These are phyloP conservation scores for Lolium rigidum DNA, from an alignment of 176 grass and related monocot species.

Conservation along the genomic window DNA sequence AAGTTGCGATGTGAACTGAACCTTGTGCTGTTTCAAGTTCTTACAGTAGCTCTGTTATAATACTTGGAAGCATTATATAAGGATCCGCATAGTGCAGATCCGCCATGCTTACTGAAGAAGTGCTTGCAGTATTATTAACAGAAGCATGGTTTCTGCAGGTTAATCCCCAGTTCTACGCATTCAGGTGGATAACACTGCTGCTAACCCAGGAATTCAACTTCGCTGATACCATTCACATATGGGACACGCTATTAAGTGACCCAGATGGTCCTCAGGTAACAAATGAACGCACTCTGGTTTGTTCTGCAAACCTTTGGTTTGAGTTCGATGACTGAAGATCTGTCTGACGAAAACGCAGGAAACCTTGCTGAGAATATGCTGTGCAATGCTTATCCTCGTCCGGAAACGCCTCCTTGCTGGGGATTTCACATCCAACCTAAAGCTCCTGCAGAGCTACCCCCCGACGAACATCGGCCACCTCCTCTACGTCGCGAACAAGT, in stretches of 20 bases:
- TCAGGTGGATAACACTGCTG: conserved; percentile 92
- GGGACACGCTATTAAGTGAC: conserved; percentile 86
- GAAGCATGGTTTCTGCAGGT: conserved; percentile 59
- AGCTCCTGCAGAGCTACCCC: conserved; percentile 86
- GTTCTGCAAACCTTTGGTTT: background rate
- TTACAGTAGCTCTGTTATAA: background rate
- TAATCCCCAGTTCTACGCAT: conserved; percentile 92
- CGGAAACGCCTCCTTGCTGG: conserved; percentile 73
- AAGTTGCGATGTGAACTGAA: background rate
- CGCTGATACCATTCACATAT: conserved; percentile 89
- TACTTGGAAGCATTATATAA: background rate
- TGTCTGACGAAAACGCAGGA: conserved; percentile 49
- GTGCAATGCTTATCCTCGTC: conserved; percentile 88
- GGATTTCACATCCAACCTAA: conserved; percentile 78
- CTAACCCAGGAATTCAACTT: conserved; percentile 95
- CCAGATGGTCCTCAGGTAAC: conserved; percentile 79
- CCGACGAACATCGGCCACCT: conserved; percentile 87
- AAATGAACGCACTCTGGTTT: conserved; percentile 22
- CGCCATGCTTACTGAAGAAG: background rate
- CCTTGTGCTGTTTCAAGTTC: background rate
- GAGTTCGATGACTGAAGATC: background rate
- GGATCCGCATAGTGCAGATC: background rate
- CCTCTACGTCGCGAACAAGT: conserved; percentile 89
- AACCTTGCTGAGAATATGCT: conserved; percentile 95
- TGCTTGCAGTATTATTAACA: conserved; percentile 2